A percentile compares a stretch with the other conserved stretches of the same genome.
Conservation (phyloP, 108 stramenopile genomes). For the Cylindrotheca fusiformis region DNA sequence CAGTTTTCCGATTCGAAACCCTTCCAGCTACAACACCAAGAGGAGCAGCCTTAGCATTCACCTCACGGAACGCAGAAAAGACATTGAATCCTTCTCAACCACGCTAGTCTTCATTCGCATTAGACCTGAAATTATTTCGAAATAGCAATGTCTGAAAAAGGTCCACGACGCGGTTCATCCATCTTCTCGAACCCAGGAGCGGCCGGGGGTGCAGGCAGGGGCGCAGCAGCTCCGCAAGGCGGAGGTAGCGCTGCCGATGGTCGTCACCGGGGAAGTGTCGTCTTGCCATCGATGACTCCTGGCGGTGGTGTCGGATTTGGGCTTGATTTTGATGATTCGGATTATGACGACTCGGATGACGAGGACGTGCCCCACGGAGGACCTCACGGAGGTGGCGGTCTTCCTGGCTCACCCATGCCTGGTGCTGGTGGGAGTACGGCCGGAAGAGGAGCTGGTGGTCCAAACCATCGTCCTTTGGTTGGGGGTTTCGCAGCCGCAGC, state of each 20-base stretch:
- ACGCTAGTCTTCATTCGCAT: not conserved
- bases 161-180: constrained; percentile 45
- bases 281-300: constrained; percentile 37
- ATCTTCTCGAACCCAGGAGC: constrained; percentile 31
- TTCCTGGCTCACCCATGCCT: constrained; percentile 19
- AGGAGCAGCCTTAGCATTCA: too few relatives aligned
- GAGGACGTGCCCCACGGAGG: constrained; percentile 33
- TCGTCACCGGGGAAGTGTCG: constrained; percentile 25
- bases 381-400: constrained; percentile 9
- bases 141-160: constrained; percentile 24
- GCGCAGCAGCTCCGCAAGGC: constrained; percentile 3
- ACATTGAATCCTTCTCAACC: too few relatives aligned
- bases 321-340: constrained; percentile 55
- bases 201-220: constrained; percentile 12
- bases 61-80: too few relatives aligned
- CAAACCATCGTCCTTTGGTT: constrained; percentile 70
- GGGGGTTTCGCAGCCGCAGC: constrained; percentile 85
- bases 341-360: constrained; percentile 55
- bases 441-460: constrained; percentile 23
- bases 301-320: constrained; percentile 49
- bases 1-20: too few relatives aligned
- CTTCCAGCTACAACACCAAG: too few relatives aligned
- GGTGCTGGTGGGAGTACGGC: constrained; percentile 19
- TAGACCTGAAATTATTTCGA: not conserved
- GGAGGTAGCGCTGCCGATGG: constrained; percentile 21